Conservation (phyloP, 2,329 filamentous ascomycete genomes). For the Pseudocercospora crystallina region DNA sequence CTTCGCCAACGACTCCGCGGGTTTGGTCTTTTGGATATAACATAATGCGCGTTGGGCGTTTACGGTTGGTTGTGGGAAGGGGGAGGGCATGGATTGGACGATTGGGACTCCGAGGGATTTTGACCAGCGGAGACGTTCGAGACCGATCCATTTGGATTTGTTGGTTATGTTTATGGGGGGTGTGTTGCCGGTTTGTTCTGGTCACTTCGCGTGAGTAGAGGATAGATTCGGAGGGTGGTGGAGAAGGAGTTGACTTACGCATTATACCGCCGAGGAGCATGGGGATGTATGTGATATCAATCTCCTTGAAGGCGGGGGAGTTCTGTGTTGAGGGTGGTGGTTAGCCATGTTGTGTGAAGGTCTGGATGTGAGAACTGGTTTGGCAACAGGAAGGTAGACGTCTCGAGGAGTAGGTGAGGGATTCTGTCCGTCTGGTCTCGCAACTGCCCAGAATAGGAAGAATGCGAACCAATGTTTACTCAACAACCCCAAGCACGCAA, state of each 20-base stretch:
- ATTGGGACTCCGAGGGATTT: constrained; percentile 57
- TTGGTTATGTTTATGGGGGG: constrained; percentile 60
- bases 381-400: no score
- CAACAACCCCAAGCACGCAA: neutral
- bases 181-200: constrained; percentile 54
- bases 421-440: no score
- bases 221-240: no score
- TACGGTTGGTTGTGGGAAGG: constrained; percentile 57
- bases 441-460: no score
- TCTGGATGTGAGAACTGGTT: no score
- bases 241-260: no score
- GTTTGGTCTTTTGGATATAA: constrained; percentile 43
- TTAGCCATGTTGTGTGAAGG: no score
- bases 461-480: no score
- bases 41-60: constrained; percentile 54
- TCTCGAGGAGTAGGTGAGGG: no score
- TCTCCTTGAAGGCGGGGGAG: constrained; percentile 55
- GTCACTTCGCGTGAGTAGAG: no score
- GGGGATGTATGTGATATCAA: constrained; percentile 57
- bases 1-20: constrained; percentile 42
- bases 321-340: constrained; percentile 42
- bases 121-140: constrained; percentile 57
- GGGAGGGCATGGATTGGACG: constrained; percentile 41
- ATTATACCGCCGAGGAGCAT: constrained; percentile 62
- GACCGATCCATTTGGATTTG: constrained; percentile 58